Evolutionary conservation across 768 basidiomycete genomes (phyloP).

Genomic region (Tylopilus balloui): DNA sequence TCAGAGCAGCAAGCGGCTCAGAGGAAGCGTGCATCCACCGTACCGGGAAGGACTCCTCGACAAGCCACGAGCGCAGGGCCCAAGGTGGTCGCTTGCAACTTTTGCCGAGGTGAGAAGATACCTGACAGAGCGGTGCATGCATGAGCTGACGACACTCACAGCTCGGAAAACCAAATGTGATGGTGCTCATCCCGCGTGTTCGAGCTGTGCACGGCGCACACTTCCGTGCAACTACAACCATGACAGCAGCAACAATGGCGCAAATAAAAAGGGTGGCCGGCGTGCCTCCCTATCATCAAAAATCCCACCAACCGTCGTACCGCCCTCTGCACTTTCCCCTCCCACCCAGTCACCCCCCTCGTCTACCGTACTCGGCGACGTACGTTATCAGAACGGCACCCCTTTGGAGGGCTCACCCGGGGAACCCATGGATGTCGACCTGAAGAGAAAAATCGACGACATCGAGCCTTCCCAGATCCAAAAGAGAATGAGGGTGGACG

Average conservation of each 20-base stretch:
- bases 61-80: constrained; percentile 66
- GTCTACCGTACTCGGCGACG: constrained; percentile 32
- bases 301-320: constrained; percentile 18
- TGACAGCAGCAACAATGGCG: constrained; percentile 39
- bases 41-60: constrained; percentile 58
- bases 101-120: constrained; percentile 71
- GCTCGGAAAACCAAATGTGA: constrained; percentile 89
- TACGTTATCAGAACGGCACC: constrained; percentile 32
- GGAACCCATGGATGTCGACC: constrained; percentile 48
- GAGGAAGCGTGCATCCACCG: constrained; percentile 65
- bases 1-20: constrained; percentile 64
- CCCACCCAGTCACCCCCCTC: constrained; percentile 55
- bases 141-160: constrained; percentile 25
- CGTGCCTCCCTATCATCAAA: constrained; percentile 52
- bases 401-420: constrained; percentile 39
- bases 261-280: constrained; percentile 39
- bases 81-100: constrained; percentile 86
- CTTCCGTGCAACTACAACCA: constrained; percentile 80
- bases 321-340: constrained; percentile 41
- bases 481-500: constrained; percentile 74
- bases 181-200: constrained; percentile 79
- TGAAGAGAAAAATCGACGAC: constrained; percentile 59
- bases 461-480: constrained; percentile 46
- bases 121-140: constrained; percentile 3
- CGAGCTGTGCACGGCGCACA: constrained; percentile 73